Percentiles rank a stretch among this genome's conserved stretches.
These are phyloP conservation scores for Ploettnerulaceae sp. DNA, from an alignment of 2,329 filamentous ascomycete genomes.

Conservation along the genomic window DNA sequence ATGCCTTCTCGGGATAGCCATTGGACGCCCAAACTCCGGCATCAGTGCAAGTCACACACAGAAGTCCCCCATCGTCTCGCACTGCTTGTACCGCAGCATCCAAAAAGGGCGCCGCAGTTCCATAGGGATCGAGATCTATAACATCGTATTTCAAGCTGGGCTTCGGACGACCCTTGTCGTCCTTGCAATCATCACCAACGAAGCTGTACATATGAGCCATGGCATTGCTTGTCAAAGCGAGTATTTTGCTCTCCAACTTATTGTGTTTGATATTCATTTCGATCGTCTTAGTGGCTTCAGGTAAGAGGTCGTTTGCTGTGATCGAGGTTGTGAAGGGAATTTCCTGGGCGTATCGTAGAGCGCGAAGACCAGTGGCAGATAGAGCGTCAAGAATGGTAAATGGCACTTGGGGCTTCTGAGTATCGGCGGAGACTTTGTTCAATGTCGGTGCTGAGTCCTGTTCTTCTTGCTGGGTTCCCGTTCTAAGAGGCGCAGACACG, in stretches of 20 bases:
- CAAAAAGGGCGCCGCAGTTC: slow-evolving; percentile 86
- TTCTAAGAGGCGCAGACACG: too few species aligned
- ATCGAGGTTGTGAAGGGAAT: slow-evolving; percentile 77
- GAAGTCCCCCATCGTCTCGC: slow-evolving; percentile 75
- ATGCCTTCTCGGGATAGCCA: slow-evolving; percentile 92
- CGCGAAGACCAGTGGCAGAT: slow-evolving; percentile 87
- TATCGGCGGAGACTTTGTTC: background rate
- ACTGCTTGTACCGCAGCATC: slow-evolving; percentile 86
- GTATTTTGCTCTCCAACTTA: slow-evolving; percentile 63
- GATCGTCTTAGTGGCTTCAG: slow-evolving; percentile 73
- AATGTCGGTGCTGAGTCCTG: too few species aligned
- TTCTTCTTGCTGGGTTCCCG: background rate
- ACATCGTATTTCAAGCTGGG: slow-evolving; percentile 72
- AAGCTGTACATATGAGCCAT: slow-evolving; percentile 87
- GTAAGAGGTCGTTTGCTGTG: slow-evolving; percentile 85
- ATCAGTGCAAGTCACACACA: slow-evolving; percentile 96
- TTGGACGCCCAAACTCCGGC: slow-evolving; percentile 92
- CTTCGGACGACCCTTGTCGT: slow-evolving; percentile 33
- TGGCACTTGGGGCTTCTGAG: slow-evolving; percentile 1
- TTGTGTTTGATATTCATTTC: slow-evolving; percentile 83
- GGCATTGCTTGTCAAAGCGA: slow-evolving; percentile 74
- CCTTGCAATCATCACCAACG: slow-evolving; percentile 39
- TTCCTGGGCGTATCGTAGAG: slow-evolving; percentile 86
- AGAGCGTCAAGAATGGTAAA: slow-evolving; percentile 93
- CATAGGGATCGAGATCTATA: slow-evolving; percentile 94